Conservation (phyloP, 2,329 filamentous ascomycete genomes). For the Clarireedia paspali region DNA sequence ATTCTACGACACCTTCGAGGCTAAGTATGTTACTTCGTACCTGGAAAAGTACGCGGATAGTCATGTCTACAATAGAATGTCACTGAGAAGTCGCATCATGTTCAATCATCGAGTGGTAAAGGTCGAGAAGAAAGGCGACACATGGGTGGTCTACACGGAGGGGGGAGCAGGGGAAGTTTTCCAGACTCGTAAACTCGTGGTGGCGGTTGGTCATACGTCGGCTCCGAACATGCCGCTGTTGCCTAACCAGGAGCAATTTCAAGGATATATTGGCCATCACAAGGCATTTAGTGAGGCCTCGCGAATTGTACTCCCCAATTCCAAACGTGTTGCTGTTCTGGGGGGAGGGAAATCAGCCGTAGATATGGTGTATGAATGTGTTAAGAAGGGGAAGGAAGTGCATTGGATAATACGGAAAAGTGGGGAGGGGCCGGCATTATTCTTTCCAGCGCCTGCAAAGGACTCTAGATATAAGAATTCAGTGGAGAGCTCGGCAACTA, state of each 20-base stretch:
- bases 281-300: constrained; percentile 7
- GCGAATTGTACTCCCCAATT: neutral
- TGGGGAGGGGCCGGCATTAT: constrained; percentile 5
- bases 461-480: constrained; percentile 3
- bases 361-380: constrained; percentile 6
- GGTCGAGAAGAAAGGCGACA: constrained; percentile 16
- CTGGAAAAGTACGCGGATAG: constrained; percentile 21
- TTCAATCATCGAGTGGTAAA: constrained; percentile 17
- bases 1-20: constrained; percentile 24
- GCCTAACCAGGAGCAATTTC: neutral
- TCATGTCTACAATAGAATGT: constrained; percentile 14
- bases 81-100: constrained; percentile 20
- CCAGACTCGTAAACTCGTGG: constrained; percentile 25
- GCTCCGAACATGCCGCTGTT: constrained; percentile 22
- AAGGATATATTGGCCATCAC: constrained; percentile 1
- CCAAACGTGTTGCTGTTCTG: constrained; percentile 2
- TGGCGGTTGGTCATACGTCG: constrained; percentile 29
- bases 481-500: constrained; percentile 11
- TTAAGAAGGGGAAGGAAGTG: neutral
- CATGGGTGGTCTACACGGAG: constrained; percentile 12
- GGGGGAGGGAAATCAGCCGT: constrained; percentile 4
- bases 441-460: neutral
- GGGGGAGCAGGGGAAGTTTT: neutral
- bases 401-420: constrained; percentile 4
- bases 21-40: constrained; percentile 25